Percentiles rank a stretch among this genome's conserved stretches.
Evolutionary conservation across 1,284 basidiomycete genomes (phyloP).

Genomic region (Heterobasidion irregulare): DNA sequence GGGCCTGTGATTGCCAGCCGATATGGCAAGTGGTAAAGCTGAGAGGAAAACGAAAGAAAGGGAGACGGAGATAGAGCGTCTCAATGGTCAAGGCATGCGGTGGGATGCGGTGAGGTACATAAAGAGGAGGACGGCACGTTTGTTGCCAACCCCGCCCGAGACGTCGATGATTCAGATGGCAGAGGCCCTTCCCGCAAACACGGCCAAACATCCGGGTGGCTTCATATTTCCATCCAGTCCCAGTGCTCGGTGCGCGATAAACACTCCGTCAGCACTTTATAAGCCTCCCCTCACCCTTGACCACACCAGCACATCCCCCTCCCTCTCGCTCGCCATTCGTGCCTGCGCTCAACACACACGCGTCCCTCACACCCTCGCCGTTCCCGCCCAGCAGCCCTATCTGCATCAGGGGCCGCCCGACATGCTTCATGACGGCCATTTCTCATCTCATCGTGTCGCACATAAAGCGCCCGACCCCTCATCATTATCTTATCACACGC

Average conservation of each 20-base stretch:
- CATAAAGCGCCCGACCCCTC: constrained; percentile 3
- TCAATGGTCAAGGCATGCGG: background rate
- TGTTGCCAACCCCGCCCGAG: background rate
- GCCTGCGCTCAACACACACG: background rate
- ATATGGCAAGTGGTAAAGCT: too few relatives aligned
- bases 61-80: background rate
- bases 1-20: too few relatives aligned
- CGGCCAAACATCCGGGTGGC: background rate
- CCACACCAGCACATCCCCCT: background rate
- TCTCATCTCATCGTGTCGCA: background rate
- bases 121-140: background rate
- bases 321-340: background rate
- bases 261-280: background rate
- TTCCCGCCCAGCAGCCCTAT: background rate
- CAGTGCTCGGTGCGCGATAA: background rate
- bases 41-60: too few relatives aligned
- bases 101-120: background rate
- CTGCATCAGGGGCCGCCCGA: background rate
- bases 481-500: background rate
- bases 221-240: background rate
- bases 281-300: background rate
- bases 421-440: constrained; percentile 11
- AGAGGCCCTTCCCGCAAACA: background rate
- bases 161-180: background rate
- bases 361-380: background rate